Evolutionary conservation across 2,329 filamentous ascomycete species (phyloP), one percentile per base, ranked within the genome.

Genomic region (Penicillium italicum): DNA sequence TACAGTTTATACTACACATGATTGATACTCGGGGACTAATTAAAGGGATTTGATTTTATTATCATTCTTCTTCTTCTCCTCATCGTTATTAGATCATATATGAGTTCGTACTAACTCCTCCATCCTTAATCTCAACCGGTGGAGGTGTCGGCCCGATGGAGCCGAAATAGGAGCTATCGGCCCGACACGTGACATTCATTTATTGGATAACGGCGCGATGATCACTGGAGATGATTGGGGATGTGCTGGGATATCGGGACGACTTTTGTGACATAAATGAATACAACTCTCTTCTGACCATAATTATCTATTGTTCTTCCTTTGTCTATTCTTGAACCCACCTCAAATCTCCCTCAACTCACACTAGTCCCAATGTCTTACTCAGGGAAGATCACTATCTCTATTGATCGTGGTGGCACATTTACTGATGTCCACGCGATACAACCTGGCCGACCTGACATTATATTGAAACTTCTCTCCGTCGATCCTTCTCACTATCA

Each of bases 371-470:
- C 36, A 58, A 71, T 72, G 69, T 56, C 63, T 42, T 59, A 60
- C 33, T 49, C 61, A n/a, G 66, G 62, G 53, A 72, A 71, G 59
- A 65, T 72, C 30, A 72, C 70, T 6, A 72, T 72, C 49, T 72
- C 69, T 20, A 72, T 72, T 37, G 73, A 76, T 51, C 66, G 73
- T n/a, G 73, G 73, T 28, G 73, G 73, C 18, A 75, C 73, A 6
- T 75, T 75, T 55, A 74, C 72, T 11, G 73, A 75, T 53, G 69
- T 73, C 18, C 68, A 72, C 38, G 73, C 72, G 22, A 69, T 72
- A 42, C 69, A 74, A 12, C 71, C 72, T 41, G 71, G 73, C 43
- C 63, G 55, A 26, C 62, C 69, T 11, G 72, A 75, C 43, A 72
- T 75, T 45, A 71, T 76, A 31, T 52, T 76, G 20, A 76, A 76